Evolutionary conservation across 2,329 filamentous ascomycete species (phyloP), one percentile per base, ranked within the genome.

Genomic region (Penicillium sp.): DNA sequence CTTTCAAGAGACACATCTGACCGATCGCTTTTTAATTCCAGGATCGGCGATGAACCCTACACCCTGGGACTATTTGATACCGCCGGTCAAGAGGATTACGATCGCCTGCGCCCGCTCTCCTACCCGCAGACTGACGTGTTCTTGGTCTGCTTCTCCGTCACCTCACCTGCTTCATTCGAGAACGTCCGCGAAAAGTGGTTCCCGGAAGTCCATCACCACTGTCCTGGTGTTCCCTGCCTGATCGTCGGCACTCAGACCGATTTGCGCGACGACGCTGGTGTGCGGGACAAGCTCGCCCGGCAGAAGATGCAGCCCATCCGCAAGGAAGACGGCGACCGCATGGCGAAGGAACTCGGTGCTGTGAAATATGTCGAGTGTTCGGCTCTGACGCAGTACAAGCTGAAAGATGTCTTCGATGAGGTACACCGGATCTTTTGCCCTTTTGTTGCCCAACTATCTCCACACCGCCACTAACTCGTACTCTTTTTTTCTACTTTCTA

Each of bases 181-280:
- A 99, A 99, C 88, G 94, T 97, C 47, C 87, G 92, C 69, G 93
- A 97, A 81, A 97, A 97, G 77, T 97, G 92, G 93, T 96, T 97
- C 69, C 94, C 94, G 42, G 94, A 99, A 78, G 94, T 99, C 40
- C 92, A 96, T 74, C 94, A 99, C 77, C 94, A 99, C 78, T 99
- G 94, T 74, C 94, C 94, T 16, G 94, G 94, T 61, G 94, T 99
- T 35, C 94, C 94, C 49, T 97, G 94, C 81, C 82, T 99, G 62
- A 97, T 99, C 64, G 94, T 99, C 58, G 94, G 94, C 67, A 99
- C 94, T 23, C 94, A 99, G 78, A 92, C 93, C 60, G 94, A 99
- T 86, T 81, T 99, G 76, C 83, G 94, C 70, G 91, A 97, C 61
- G 94, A 97, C 67, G 79, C 84, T 1, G 87, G 86, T 61, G 93